phyloP scores from a whole-genome alignment of 345 rosid genomes.

The Bruguiera sexangula region DNA sequence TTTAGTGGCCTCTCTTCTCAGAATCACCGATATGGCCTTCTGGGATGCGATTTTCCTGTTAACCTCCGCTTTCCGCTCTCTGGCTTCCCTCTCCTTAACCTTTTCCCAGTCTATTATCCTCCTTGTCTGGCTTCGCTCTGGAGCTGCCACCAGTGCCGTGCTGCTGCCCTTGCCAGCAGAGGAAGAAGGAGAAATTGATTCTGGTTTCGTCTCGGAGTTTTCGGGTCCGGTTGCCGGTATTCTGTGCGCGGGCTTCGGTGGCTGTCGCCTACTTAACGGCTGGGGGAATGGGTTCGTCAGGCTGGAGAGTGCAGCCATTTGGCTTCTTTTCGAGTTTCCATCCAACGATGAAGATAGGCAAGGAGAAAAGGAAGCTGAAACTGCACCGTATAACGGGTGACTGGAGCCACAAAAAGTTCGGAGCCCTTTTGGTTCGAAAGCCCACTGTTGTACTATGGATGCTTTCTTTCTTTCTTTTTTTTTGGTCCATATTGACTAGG shows the following conservation, averaged over 20 bases:
- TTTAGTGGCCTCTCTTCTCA: conserved; percentile 78
- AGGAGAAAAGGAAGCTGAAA: no score
- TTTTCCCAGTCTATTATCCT: conserved; percentile 35
- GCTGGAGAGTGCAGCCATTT: conserved; percentile 17
- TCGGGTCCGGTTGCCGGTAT: conserved; percentile 16
- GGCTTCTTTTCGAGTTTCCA: no score
- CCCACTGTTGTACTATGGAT: no score
- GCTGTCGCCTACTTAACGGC: conserved; percentile 26
- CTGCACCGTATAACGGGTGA: no score
- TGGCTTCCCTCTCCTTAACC: conserved; percentile 40
- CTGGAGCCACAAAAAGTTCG: no score
- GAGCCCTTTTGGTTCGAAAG: no score
- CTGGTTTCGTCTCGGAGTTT: conserved; percentile 6
- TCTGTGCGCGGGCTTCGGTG: conserved; percentile 1
- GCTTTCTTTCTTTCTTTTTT: no score
- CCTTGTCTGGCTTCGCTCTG: conserved; percentile 28
- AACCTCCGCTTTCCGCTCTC: conserved; percentile 48
- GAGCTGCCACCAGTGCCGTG: conserved; percentile 5
- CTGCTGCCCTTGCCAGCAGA: not conserved
- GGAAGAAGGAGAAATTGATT: not conserved
- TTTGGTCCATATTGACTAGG: no score
- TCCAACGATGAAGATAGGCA: no score
- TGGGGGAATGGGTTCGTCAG: conserved; percentile 23
- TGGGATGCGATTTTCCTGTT: conserved; percentile 71
- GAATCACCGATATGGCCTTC: conserved; percentile 73